Base-by-base conservation (phyloP, 2,329 filamentous ascomycete genomes). In the Amauroascus niger region DNA sequence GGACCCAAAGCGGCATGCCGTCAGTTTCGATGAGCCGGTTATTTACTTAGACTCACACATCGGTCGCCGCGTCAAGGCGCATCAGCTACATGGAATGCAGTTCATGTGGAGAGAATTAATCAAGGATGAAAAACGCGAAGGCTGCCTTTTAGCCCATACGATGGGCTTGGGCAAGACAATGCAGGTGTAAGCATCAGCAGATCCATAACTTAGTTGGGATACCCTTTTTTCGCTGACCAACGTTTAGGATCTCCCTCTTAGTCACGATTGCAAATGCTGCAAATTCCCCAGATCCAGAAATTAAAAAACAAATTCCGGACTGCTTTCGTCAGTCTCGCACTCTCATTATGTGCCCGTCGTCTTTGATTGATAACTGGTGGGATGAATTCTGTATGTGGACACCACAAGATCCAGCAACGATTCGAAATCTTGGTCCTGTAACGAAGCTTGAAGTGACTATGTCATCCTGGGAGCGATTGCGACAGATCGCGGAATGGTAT, bases 91-190 rank as follows among this genome's bases (percentile, higher is more conserved):
- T 0, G 90, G 90, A 1, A 81, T 95, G 18, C 83, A 84, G 9
- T 95, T 95, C 68, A 79, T 96, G 74, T 96, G 90, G 88, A 83
- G 88, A 60, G 85, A 91, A 58, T 73, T 95, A 43, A 79, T 91
- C 5, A 76, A 78, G 30, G 78, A 82, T 53, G 71, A 76, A 3
- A 71, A 74, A 4, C 76, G 77, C 16, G 83, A 89, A 67, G 89
- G 89, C 1, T 94, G 87, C 64, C 76, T 95, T 11, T 75, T 95
- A 18, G 86, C 89, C 5, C 89, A 95, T 66, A 88, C 87, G 0
- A 95, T 95, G 89, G 90, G 90, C 1, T 71, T 95, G 1, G 89
- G 89, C 14, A 96, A 95, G 71, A 94, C 89, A 0, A 88, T 95
- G 83, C 89, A 95, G 71, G 80, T 88, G 73, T 77, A 69, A 70